A percentile compares a stretch with the other conserved stretches of the same genome.
Conservation (phyloP, 345 rosid species). For the Lepidium africanum region DNA sequence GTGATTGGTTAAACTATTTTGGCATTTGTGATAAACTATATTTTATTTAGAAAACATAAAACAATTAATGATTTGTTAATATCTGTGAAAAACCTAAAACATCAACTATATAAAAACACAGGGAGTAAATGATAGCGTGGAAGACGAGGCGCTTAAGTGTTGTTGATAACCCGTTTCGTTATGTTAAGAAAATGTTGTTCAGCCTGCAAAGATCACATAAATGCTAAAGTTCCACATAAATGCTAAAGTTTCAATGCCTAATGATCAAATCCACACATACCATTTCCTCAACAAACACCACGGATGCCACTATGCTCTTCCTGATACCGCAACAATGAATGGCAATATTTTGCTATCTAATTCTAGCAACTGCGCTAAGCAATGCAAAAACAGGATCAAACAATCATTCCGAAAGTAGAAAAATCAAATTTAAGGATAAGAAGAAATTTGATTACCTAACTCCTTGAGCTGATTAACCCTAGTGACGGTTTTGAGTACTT, state of each 20-base stretch:
- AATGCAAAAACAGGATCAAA: background rate
- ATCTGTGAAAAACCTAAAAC: too few relatives aligned
- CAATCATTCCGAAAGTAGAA: background rate
- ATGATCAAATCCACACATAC: constrained; percentile 6
- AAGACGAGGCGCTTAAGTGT: too few relatives aligned
- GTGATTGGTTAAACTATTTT: too few relatives aligned
- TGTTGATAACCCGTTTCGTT: constrained; percentile 96
- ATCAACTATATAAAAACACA: too few relatives aligned
- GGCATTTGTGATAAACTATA: too few relatives aligned
- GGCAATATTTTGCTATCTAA: constrained; percentile 64
- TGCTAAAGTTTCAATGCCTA: background rate
- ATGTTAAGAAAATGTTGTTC: constrained; percentile 86
- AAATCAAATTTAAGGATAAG: background rate
- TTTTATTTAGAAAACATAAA: too few relatives aligned
- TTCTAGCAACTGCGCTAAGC: constrained; percentile 67
- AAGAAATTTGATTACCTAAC: constrained; percentile 41
- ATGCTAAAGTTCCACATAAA: constrained; percentile 9
- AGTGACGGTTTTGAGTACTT: constrained; percentile 63
- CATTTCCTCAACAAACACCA: constrained; percentile 94
- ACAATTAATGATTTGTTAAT: too few relatives aligned
- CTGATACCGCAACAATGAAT: constrained; percentile 70
- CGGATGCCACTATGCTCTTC: constrained; percentile 79
- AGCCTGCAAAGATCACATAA: constrained; percentile 42
- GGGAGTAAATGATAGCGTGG: too few relatives aligned
- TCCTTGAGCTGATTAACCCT: constrained; percentile 79